Percentiles rank a stretch among this genome's conserved stretches.
phyloP scores from a whole-genome alignment of 257 asterid species.

The Salvia hispanica region DNA sequence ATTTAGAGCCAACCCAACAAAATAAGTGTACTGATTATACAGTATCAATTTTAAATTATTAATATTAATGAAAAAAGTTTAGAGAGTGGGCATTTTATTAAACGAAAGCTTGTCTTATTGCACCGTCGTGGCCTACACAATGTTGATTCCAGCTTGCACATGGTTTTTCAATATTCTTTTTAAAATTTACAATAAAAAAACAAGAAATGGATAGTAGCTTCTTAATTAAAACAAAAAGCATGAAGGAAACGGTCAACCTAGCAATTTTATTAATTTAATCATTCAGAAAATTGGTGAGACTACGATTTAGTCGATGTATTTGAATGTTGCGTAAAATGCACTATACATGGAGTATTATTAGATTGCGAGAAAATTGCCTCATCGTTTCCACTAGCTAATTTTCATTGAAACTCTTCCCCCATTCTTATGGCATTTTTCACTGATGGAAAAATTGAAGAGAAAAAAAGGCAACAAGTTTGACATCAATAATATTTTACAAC shows the following conservation, averaged over 20 bases:
- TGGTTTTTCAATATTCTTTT: constrained; percentile 12
- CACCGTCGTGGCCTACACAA: constrained; percentile 28
- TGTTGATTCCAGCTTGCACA: constrained; percentile 37
- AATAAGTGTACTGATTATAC: too few species aligned
- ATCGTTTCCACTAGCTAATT: constrained; percentile 23
- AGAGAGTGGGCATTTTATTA: constrained; percentile 28
- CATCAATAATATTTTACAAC: background rate
- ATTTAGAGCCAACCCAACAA: too few species aligned
- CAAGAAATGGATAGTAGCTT: background rate
- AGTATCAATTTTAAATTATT: too few species aligned
- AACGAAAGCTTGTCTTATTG: constrained; percentile 30
- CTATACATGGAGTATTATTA: background rate
- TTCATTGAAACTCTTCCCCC: background rate
- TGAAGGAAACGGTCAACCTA: constrained; percentile 15
- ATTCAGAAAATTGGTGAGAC: background rate
- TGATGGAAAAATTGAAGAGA: background rate
- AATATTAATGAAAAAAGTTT: background rate
- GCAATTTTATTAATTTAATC: background rate
- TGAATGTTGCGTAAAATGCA: background rate
- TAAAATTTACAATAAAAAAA: background rate
- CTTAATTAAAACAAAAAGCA: background rate
- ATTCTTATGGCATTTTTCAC: background rate
- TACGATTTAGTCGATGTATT: background rate
- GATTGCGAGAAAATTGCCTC: constrained; percentile 5
- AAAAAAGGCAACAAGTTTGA: background rate